Evolutionary conservation across 208 protist species (phyloP).

Genomic region (Phytomonas francai): DNA sequence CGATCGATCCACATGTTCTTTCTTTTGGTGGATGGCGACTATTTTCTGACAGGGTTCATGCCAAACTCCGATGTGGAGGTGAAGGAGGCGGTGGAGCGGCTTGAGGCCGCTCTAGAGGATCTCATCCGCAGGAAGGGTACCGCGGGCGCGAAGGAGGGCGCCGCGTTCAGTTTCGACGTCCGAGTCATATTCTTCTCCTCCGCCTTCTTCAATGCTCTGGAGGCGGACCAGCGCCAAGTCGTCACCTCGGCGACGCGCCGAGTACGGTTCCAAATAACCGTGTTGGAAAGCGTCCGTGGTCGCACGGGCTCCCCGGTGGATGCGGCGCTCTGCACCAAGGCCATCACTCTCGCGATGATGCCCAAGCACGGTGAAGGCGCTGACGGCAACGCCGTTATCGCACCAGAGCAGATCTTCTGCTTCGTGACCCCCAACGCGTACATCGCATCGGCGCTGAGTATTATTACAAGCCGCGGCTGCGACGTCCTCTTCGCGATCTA

Average conservation of each 20-base stretch:
- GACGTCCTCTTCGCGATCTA: slow-evolving; percentile 58
- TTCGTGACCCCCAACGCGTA: slow-evolving; percentile 56
- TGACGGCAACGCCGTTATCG: neutral
- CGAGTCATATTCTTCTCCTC: slow-evolving; percentile 69
- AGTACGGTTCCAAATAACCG: slow-evolving; percentile 51
- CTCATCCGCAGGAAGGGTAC: slow-evolving; percentile 18
- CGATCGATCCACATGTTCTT: slow-evolving; percentile 20
- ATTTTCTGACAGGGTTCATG: slow-evolving; percentile 61
- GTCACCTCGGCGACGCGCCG: slow-evolving; percentile 50
- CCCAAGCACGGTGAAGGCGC: slow-evolving; percentile 9
- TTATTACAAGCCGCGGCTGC: slow-evolving; percentile 20
- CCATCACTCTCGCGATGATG: slow-evolving; percentile 34
- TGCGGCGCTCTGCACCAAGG: slow-evolving; percentile 62
- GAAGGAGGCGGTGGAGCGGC: slow-evolving; percentile 24
- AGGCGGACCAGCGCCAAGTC: slow-evolving; percentile 26
- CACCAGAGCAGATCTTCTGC: slow-evolving; percentile 14
- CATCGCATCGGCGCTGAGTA: slow-evolving; percentile 37
- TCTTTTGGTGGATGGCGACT: slow-evolving; percentile 72
- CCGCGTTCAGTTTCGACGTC: slow-evolving; percentile 17
- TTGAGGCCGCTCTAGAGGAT: slow-evolving; percentile 37
- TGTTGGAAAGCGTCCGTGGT: slow-evolving; percentile 47
- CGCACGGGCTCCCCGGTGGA: slow-evolving; percentile 60
- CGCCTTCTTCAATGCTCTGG: slow-evolving; percentile 33
- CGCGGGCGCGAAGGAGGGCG: neutral
- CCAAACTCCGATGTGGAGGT: slow-evolving; percentile 39